A percentile compares a stretch with the other conserved stretches of the same genome.
These are phyloP conservation scores for Fimicolochytrium jonesii DNA, from an alignment of 192 early-diverging fungal species.

Conservation along the genomic window DNA sequence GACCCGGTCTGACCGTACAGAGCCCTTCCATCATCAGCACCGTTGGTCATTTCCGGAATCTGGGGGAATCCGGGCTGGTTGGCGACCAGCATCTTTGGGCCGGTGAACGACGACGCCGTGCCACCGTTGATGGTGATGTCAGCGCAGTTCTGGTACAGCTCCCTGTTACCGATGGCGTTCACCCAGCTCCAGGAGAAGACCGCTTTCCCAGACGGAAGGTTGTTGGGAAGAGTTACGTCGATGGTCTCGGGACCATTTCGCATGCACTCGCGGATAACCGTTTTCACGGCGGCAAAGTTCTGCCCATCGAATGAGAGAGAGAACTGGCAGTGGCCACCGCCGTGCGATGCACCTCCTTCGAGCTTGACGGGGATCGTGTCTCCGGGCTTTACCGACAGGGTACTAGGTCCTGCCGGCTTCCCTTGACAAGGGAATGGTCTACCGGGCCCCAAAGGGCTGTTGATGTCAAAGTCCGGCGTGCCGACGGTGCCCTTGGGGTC, in stretches of 20 bases:
- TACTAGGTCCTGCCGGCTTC: neutral
- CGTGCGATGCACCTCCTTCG: conserved; percentile 31
- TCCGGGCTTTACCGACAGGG: conserved; percentile 10
- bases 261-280: conserved; percentile 53
- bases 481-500: conserved; percentile 6
- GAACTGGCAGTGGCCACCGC: conserved; percentile 69
- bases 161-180: conserved; percentile 66
- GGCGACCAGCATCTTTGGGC: conserved; percentile 27
- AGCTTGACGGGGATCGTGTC: conserved; percentile 1
- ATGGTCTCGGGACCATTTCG: conserved; percentile 25
- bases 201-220: conserved; percentile 44
- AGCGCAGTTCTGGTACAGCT: conserved; percentile 64
- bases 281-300: conserved; percentile 60
- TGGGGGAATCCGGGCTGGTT: conserved; percentile 11
- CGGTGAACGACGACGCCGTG: conserved; percentile 20
- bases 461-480: conserved; percentile 15
- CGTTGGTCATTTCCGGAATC: neutral
- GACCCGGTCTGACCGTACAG: too few species aligned
- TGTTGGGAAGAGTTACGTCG: conserved; percentile 48
- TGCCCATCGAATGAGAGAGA: conserved; percentile 59
- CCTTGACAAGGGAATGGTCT: conserved; percentile 28
- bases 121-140: conserved; percentile 52
- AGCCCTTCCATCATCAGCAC: neutral
- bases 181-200: conserved; percentile 65
- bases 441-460: conserved; percentile 9